phyloP scores from a whole-genome alignment of 2,329 filamentous ascomycete species.

The Phialophora tarda region DNA sequence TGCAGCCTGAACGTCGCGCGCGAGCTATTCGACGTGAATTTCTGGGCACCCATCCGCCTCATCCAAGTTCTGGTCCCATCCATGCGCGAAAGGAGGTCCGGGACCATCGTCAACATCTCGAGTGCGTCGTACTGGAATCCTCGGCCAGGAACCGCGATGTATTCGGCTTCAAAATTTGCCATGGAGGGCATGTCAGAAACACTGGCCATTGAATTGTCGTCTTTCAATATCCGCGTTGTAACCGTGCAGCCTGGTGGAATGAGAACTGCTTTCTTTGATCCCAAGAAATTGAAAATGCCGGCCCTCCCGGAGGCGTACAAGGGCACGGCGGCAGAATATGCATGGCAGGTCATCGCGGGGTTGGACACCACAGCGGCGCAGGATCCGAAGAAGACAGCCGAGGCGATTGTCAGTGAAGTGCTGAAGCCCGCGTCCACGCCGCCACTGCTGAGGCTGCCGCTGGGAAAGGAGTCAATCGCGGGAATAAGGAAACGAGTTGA shows the following conservation, averaged over 20 bases:
- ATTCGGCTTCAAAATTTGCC: slow-evolving; percentile 48
- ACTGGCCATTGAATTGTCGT: slow-evolving; percentile 46
- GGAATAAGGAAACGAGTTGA: slow-evolving; percentile 33
- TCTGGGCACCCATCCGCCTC: slow-evolving; percentile 35
- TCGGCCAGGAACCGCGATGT: slow-evolving; percentile 41
- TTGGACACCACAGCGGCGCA: slow-evolving; percentile 38
- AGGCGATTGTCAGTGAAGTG: slow-evolving; percentile 47
- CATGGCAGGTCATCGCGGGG: slow-evolving; percentile 19
- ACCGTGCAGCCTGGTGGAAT: slow-evolving; percentile 53
- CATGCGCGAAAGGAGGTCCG: slow-evolving; percentile 23
- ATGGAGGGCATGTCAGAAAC: slow-evolving; percentile 51
- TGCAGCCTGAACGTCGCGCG: slow-evolving; percentile 22
- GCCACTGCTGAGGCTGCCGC: slow-evolving; percentile 44
- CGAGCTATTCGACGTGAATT: slow-evolving; percentile 35
- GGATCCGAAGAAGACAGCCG: slow-evolving; percentile 46
- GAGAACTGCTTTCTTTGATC: slow-evolving; percentile 49
- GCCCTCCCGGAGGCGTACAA: slow-evolving; percentile 22
- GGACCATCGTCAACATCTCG: slow-evolving; percentile 35
- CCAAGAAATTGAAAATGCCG: slow-evolving; percentile 26
- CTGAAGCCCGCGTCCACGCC: slow-evolving; percentile 42
- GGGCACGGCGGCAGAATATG: slow-evolving; percentile 19
- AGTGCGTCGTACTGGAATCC: slow-evolving; percentile 27
- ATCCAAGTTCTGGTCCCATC: slow-evolving; percentile 31
- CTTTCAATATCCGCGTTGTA: slow-evolving; percentile 47
- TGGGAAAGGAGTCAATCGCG: slow-evolving; percentile 47